phyloP scores from a whole-genome alignment of 192 early-diverging fungal species.

The Chytriomyces sp. region DNA sequence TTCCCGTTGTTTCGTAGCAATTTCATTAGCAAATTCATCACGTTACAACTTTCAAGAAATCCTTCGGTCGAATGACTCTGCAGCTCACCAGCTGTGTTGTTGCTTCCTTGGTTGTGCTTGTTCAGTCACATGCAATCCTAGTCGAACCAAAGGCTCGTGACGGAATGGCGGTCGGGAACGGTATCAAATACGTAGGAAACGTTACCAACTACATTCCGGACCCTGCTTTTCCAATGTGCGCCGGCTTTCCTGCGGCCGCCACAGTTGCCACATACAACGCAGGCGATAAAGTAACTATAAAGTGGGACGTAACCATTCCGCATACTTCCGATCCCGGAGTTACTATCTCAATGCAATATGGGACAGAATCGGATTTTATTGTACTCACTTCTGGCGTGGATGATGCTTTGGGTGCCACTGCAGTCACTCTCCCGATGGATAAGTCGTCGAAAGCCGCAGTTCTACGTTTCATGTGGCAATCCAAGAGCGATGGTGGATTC shows the following conservation, averaged over 20 bases:
- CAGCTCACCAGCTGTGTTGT: background rate
- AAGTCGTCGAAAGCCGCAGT: constrained; percentile 42
- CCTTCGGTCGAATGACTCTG: no score
- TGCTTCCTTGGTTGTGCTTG: background rate
- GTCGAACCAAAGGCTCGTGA: constrained; percentile 12
- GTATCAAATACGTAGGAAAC: constrained; percentile 40
- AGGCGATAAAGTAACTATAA: constrained; percentile 31
- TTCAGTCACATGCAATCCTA: background rate
- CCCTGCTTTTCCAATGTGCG: constrained; percentile 20
- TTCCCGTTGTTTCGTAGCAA: no score
- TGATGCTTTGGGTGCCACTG: constrained; percentile 12
- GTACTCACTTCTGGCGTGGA: constrained; percentile 38
- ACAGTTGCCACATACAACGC: constrained; percentile 32
- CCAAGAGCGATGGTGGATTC: constrained; percentile 50
- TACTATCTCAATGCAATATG: constrained; percentile 36
- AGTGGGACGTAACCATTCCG: constrained; percentile 43
- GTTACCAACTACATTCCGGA: constrained; percentile 32
- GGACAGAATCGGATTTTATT: constrained; percentile 21
- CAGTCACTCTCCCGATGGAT: constrained; percentile 39
- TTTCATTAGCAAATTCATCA: no score
- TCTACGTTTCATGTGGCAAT: constrained; percentile 51
- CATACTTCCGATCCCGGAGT: constrained; percentile 44
- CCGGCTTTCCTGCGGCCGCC: constrained; percentile 16
- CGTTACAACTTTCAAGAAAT: no score
- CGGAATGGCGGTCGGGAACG: constrained; percentile 35